phyloP scores from a whole-genome alignment of 176 grass and related monocot genomes.

The Oryza brachyantha region DNA sequence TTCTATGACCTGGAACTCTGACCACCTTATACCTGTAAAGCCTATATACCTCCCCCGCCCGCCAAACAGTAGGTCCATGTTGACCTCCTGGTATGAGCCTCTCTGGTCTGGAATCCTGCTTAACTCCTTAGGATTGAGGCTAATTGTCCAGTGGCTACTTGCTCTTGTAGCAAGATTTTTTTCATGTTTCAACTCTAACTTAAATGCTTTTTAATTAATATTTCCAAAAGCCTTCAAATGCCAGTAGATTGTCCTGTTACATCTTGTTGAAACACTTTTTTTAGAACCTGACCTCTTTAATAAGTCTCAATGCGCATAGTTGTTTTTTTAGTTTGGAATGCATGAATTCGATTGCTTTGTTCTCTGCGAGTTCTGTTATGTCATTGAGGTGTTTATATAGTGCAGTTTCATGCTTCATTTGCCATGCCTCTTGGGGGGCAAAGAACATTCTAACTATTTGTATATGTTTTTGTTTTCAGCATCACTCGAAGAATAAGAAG shows the following conservation, averaged over 20 bases:
- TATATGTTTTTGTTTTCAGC: conserved; percentile 44
- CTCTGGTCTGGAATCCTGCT: no score
- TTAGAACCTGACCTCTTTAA: background rate
- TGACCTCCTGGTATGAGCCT: no score
- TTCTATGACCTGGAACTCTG: no score
- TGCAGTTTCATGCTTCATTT: background rate
- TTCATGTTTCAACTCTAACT: no score
- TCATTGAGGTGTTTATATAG: background rate
- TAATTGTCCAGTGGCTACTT: no score
- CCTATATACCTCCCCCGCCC: no score
- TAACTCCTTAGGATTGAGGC: no score
- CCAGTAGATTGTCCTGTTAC: background rate
- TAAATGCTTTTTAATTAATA: no score
- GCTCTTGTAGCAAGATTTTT: no score
- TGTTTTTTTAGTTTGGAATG: background rate
- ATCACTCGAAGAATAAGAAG: conserved; percentile 92
- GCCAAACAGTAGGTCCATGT: no score
- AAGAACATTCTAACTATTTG: background rate
- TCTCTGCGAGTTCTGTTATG: background rate
- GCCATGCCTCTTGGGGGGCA: background rate
- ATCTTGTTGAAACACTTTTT: background rate
- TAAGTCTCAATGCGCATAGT: background rate
- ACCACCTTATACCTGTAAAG: no score
- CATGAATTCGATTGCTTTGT: background rate
- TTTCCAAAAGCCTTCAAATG: background rate